Evolutionary conservation across 306 rosid species (phyloP).

Genomic region (Sophora flavescens): DNA sequence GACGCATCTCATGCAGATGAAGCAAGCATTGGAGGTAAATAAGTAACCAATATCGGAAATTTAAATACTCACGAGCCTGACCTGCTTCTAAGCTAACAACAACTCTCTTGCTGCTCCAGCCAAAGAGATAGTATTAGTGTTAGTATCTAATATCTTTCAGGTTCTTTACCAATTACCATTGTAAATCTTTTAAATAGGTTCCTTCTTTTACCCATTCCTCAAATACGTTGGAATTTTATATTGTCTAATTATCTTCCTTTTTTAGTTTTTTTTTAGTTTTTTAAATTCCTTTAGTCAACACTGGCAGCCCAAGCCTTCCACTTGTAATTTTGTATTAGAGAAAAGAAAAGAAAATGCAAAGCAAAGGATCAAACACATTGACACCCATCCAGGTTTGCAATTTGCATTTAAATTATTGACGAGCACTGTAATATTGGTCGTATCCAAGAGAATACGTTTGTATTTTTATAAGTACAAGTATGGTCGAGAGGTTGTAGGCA

Average conservation of each 20-base stretch:
- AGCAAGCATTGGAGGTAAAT: slow-evolving; percentile 61
- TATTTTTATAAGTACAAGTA: background rate
- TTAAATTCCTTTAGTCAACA: slow-evolving; percentile 24
- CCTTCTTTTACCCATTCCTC: slow-evolving; percentile 11
- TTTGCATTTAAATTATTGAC: slow-evolving; percentile 10
- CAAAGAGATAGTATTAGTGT: slow-evolving; percentile 47
- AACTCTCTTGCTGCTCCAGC: slow-evolving; percentile 50
- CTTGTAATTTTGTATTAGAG: slow-evolving; percentile 65
- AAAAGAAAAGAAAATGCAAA: slow-evolving; percentile 59
- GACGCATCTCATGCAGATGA: slow-evolving; percentile 78
- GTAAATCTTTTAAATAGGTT: slow-evolving; percentile 57
- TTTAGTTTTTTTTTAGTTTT: background rate
- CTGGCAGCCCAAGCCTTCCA: slow-evolving; percentile 56
- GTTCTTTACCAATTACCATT: slow-evolving; percentile 50
- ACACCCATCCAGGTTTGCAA: slow-evolving; percentile 15
- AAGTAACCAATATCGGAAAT: slow-evolving; percentile 54
- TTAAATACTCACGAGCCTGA: slow-evolving; percentile 51
- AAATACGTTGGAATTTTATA: slow-evolving; percentile 46
- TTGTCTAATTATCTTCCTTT: slow-evolving; percentile 32
- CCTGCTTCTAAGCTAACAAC: slow-evolving; percentile 58
- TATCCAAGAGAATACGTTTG: background rate
- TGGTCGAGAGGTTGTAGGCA: background rate
- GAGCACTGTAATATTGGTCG: background rate
- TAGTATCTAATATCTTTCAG: slow-evolving; percentile 37
- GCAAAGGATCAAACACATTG: slow-evolving; percentile 48